Percentiles rank a stretch among this genome's conserved stretches.
Evolutionary conservation across 2,329 filamentous ascomycete genomes (phyloP).

Genomic region (Dactylellina haptotyla): DNA sequence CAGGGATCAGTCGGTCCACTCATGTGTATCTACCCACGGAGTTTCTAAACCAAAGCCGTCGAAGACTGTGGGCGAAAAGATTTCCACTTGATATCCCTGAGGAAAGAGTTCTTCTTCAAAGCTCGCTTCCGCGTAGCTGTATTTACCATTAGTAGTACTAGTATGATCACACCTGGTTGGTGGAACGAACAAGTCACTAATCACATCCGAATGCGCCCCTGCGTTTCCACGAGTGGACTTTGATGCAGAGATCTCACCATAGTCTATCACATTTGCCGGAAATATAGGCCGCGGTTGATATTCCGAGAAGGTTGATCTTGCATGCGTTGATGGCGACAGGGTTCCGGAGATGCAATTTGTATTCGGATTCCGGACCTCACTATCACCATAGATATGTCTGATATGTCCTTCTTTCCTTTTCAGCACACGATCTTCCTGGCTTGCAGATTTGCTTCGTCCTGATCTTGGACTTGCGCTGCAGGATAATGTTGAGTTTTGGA

Average conservation of each 20-base stretch:
- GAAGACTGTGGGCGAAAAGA: slow-evolving; percentile 18
- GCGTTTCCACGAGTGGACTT: not conserved
- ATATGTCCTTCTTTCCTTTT: not conserved
- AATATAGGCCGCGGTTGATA: not conserved
- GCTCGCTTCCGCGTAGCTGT: not conserved
- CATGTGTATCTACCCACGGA: slow-evolving; percentile 4
- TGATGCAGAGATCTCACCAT: not conserved
- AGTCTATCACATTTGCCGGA: not conserved
- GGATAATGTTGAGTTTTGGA: not conserved
- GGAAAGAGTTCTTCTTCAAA: not conserved
- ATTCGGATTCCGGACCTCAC: not conserved
- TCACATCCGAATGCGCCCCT: not conserved
- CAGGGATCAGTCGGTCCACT: slow-evolving; percentile 7
- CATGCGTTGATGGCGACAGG: not conserved
- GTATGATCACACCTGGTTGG: not conserved
- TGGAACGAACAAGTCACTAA: not conserved
- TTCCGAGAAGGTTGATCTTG: not conserved
- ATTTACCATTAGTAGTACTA: not conserved
- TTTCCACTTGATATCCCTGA: not conserved
- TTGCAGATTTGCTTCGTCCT: not conserved
- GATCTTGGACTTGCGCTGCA: not conserved
- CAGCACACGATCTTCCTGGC: not conserved
- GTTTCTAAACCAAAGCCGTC: slow-evolving; percentile 26
- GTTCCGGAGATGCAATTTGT: not conserved
- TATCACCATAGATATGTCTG: too few species aligned